Evolutionary conservation across 2,329 filamentous ascomycete genomes (phyloP).

Genomic region (Diaporthe longicolla): DNA sequence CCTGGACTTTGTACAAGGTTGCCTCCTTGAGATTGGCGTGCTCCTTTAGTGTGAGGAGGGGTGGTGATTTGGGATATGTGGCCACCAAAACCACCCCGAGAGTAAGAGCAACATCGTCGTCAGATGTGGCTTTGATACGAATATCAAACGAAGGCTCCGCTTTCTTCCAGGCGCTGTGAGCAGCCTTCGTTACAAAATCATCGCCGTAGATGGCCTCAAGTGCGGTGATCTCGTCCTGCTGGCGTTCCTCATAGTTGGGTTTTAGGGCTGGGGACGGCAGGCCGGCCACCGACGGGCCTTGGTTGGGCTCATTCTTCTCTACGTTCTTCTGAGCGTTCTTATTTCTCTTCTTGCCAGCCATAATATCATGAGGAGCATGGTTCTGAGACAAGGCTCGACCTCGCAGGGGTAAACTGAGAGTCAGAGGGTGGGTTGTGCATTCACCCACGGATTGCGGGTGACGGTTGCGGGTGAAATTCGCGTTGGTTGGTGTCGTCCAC

Average conservation of each 20-base stretch:
- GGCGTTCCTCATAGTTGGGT: slow-evolving; percentile 84
- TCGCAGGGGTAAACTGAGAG: slow-evolving; percentile 10
- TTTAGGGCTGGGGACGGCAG: slow-evolving; percentile 62
- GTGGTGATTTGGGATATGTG: slow-evolving; percentile 89
- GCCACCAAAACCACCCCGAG: slow-evolving; percentile 87
- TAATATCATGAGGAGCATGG: slow-evolving; percentile 51
- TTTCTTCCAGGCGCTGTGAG: slow-evolving; percentile 89
- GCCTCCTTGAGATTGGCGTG: slow-evolving; percentile 76
- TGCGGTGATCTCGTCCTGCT: slow-evolving; percentile 89
- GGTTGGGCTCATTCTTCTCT: slow-evolving; percentile 59
- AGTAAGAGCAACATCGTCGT: slow-evolving; percentile 78
- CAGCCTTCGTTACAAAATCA: slow-evolving; percentile 82
- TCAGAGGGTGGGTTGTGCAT: neutral
- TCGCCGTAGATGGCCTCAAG: slow-evolving; percentile 91
- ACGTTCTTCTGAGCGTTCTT: slow-evolving; percentile 58
- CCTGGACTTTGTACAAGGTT: slow-evolving; percentile 79
- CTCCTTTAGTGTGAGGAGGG: slow-evolving; percentile 78
- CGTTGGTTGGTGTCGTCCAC: neutral
- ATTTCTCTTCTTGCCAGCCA: slow-evolving; percentile 70
- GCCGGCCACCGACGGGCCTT: slow-evolving; percentile 68
- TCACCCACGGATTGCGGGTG: neutral
- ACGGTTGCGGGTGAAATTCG: neutral
- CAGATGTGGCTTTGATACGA: slow-evolving; percentile 79
- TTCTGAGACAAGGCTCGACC: slow-evolving; percentile 38
- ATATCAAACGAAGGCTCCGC: slow-evolving; percentile 88